Base-by-base conservation (phyloP, 495 filamentous ascomycete species). In the Podospora tetraspora region DNA sequence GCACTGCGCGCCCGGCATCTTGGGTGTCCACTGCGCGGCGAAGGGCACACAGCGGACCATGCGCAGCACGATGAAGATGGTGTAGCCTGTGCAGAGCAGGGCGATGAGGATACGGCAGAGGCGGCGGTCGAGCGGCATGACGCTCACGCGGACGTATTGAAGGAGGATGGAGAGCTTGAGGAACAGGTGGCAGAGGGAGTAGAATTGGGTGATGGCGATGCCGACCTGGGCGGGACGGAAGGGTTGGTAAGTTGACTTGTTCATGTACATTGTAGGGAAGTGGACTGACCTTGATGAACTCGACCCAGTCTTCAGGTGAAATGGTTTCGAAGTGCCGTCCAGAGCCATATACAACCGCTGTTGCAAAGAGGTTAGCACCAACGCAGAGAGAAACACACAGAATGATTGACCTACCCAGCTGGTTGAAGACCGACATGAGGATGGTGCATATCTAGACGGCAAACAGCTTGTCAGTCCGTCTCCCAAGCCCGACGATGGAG, bases 101-200 rank as follows among this genome's bases (percentile, higher is more conserved):
- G 27, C 29, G 23, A 68, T 63, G 7, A 68, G 34, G 52, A 24
- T 60, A n/a, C 34, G 37, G 66, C 66, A 68, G 34, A 68, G 66
- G 13, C 66, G 52, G 25, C 61, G 29, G 29, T 68, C 66, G 27
- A 57, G 37, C 24, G 66, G 57, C 59, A 63, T 68, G 21, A 68
- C 66, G 66, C 60, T 57, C 0, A 68, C 32, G 7, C 66, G 66
- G 27, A 59, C 25, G 52, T 68, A 68, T 21, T 63, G 60, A 7
- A 63, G 66, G 32, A 68, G 21, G 25, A 68, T 68, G 34, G 66
- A 68, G 23, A 68, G 59, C 61, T 68, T 68, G 66, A 68, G 59
- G 61, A 63, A 62, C 7, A 68, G 16, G 60, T 68, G 66, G 29
- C 29, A 22, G n/a, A 63, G 23, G n/a, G 62, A 63, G 30, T 63